A percentile compares a stretch with the other conserved stretches of the same genome.
Evolutionary conservation across 169 alveolate genomes (phyloP).

Genomic region (Sarcocystis neurona): DNA sequence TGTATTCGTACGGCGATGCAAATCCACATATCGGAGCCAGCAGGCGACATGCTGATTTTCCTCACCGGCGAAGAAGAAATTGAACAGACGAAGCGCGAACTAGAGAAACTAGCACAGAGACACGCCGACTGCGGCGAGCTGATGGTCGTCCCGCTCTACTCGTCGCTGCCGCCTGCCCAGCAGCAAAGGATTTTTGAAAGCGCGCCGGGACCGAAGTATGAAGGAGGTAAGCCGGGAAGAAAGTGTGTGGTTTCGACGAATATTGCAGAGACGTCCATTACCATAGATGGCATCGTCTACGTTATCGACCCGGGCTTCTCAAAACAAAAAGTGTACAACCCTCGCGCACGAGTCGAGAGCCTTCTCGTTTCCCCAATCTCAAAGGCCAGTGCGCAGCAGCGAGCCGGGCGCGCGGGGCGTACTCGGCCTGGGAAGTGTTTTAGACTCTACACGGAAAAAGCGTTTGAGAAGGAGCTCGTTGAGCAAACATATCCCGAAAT

Average conservation of each 20-base stretch:
- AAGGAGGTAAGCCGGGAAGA: constrained; percentile 90
- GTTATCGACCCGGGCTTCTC: constrained; percentile 99
- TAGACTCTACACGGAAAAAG: constrained; percentile 95
- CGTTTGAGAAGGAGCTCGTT: constrained; percentile 91
- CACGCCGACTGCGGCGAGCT: constrained; percentile 59
- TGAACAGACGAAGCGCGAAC: constrained; percentile 76
- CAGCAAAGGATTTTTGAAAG: constrained; percentile 96
- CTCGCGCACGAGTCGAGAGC: constrained; percentile 97
- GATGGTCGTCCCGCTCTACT: constrained; percentile 81
- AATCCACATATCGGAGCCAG: constrained; percentile 94
- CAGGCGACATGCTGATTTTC: constrained; percentile 96
- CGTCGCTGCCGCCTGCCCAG: constrained; percentile 94
- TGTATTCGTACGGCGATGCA: constrained; percentile 93
- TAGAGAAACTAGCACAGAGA: constrained; percentile 57
- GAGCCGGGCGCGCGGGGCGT: constrained; percentile 99
- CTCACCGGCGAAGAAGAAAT: constrained; percentile 95
- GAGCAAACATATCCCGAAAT: constrained; percentile 98
- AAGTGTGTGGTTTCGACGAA: constrained; percentile 95
- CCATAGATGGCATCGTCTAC: constrained; percentile 98
- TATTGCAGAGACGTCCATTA: constrained; percentile 99
- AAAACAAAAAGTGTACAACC: constrained; percentile 98
- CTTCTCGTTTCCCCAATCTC: constrained; percentile 96
- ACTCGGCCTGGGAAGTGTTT: constrained; percentile 99
- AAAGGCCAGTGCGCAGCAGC: constrained; percentile 97
- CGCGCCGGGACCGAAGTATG: constrained; percentile 91